phyloP scores from a whole-genome alignment of 2,329 filamentous ascomycete species.

The Ceratocystis lukuohia region DNA sequence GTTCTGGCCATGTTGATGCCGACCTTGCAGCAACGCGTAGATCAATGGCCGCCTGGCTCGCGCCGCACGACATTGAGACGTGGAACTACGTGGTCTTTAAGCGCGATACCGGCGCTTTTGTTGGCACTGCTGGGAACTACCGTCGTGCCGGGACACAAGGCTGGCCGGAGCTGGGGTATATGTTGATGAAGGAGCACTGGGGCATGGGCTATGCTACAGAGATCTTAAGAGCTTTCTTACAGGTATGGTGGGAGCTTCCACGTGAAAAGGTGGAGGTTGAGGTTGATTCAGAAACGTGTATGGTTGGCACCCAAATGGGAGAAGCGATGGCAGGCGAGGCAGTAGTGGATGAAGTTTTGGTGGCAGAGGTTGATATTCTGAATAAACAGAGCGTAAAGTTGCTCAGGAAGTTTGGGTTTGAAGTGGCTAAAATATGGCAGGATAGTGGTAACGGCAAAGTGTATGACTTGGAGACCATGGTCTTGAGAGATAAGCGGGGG shows the following conservation, averaged over 20 bases:
- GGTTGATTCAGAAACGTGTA: constrained; percentile 31
- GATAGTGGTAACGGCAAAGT: constrained; percentile 22
- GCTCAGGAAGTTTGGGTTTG: constrained; percentile 43
- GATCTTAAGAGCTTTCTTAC: constrained; percentile 36
- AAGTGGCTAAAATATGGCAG: constrained; percentile 31
- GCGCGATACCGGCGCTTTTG: constrained; percentile 35
- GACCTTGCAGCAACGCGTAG: constrained; percentile 32
- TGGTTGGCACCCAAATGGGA: constrained; percentile 11
- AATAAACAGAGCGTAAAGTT: constrained; percentile 45
- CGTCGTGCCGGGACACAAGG: constrained; percentile 28
- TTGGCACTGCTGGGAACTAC: constrained; percentile 38
- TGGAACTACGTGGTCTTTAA: constrained; percentile 45
- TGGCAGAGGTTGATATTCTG: constrained; percentile 34
- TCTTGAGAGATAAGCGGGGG: constrained; percentile 8
- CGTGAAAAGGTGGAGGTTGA: constrained; percentile 32
- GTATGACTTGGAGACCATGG: constrained; percentile 11
- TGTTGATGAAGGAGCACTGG: constrained; percentile 41
- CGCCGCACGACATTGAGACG: constrained; percentile 36
- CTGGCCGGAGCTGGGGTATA: constrained; percentile 48
- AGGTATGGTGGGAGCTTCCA: constrained; percentile 37
- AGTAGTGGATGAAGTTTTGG: constrained; percentile 30
- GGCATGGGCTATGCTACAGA: constrained; percentile 45
- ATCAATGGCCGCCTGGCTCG: constrained; percentile 31
- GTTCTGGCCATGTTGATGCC: constrained; percentile 30
- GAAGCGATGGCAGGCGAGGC: constrained; percentile 20